phyloP scores from a whole-genome alignment of 257 asterid species.

The Fraxinus pennsylvanica region DNA sequence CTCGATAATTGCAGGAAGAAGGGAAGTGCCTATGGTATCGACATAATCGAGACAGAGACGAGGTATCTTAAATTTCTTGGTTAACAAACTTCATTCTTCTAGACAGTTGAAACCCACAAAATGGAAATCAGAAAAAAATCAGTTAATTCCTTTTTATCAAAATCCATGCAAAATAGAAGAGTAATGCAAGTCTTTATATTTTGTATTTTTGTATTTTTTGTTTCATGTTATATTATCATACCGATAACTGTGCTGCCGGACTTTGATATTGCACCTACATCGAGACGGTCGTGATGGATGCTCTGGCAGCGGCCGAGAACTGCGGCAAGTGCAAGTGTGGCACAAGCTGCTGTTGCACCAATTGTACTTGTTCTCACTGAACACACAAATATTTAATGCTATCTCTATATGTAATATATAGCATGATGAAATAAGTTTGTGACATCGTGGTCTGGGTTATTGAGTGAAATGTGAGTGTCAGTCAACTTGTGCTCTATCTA shows the following conservation, averaged over 20 bases:
- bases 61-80: slow-evolving; percentile 34
- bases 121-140: too few relatives aligned
- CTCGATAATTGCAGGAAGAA: slow-evolving; percentile 48
- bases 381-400: neutral
- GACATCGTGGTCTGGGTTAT: neutral
- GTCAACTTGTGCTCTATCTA: neutral
- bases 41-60: slow-evolving; percentile 41
- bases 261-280: slow-evolving; percentile 25
- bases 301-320: slow-evolving; percentile 26
- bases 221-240: too few relatives aligned
- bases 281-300: slow-evolving; percentile 30
- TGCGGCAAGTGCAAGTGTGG: slow-evolving; percentile 44
- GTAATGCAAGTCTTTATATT: too few relatives aligned
- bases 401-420: neutral
- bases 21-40: slow-evolving; percentile 37
- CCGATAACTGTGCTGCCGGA: neutral
- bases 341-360: slow-evolving; percentile 32
- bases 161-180: too few relatives aligned
- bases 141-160: too few relatives aligned
- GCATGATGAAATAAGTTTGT: neutral
- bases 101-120: too few relatives aligned
- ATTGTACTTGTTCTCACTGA: slow-evolving; percentile 36
- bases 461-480: neutral
- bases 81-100: too few relatives aligned
- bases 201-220: too few relatives aligned